phyloP scores from a whole-genome alignment of 306 rosid genomes.

The Prunus salicina region DNA sequence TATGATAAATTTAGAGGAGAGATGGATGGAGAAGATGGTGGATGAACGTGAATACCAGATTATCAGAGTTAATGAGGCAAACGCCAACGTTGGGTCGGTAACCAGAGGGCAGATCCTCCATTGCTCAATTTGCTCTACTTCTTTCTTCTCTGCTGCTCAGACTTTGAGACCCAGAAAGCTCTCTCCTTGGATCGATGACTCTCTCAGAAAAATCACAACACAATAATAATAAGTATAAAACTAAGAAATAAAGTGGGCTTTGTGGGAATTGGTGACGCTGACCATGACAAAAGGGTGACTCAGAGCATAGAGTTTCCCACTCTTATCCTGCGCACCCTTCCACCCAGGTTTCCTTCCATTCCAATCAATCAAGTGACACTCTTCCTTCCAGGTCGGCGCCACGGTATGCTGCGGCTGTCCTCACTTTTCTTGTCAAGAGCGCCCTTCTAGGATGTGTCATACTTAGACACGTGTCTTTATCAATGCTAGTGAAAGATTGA shows the following conservation, averaged over 20 bases:
- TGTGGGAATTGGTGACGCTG: conserved; percentile 51
- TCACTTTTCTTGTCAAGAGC: background rate
- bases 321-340: conserved; percentile 37
- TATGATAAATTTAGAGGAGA: background rate
- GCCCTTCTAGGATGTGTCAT: background rate
- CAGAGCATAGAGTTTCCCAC: conserved; percentile 29
- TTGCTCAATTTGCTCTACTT: conserved; percentile 17
- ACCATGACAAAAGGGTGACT: conserved; percentile 27
- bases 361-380: background rate
- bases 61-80: conserved; percentile 81
- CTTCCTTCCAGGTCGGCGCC: background rate
- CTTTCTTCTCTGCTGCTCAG: background rate
- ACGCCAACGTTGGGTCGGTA: conserved; percentile 99
- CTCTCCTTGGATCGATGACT: background rate
- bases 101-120: conserved; percentile 91
- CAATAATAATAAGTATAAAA: background rate
- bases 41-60: conserved; percentile 44
- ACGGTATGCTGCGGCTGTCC: background rate
- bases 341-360: background rate
- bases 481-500: background rate
- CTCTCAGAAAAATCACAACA: conserved; percentile 14
- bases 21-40: background rate
- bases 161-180: background rate
- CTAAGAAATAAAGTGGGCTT: background rate
- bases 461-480: background rate